A percentile compares a stretch with the other conserved stretches of the same genome.
Conservation (phyloP, 148 eudicot species). For the Linanthus parryae region DNA sequence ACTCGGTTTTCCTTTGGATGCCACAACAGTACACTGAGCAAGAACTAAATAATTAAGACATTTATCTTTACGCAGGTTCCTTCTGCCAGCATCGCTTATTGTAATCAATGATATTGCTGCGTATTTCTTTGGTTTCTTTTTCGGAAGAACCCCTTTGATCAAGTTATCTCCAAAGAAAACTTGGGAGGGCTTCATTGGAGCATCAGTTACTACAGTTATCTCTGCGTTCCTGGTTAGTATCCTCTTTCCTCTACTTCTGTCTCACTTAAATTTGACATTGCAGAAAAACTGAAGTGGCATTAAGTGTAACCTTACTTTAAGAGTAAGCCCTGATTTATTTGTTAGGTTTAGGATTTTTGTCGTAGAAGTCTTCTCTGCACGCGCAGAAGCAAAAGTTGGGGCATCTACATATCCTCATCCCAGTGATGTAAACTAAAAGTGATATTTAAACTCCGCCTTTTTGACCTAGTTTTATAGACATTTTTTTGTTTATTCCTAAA, state of each 20-base stretch:
- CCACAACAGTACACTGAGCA: not conserved
- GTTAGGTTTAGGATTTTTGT: too few species aligned
- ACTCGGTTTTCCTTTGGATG: not conserved
- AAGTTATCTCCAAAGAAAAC: constrained; percentile 97
- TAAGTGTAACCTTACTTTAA: too few species aligned
- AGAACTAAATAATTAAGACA: not conserved
- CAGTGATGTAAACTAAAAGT: too few species aligned
- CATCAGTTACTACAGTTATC: constrained; percentile 75
- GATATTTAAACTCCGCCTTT: too few species aligned
- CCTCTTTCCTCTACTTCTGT: not conserved
- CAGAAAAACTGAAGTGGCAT: constrained; percentile 11
- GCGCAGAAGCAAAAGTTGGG: too few species aligned
- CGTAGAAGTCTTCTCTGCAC: too few species aligned
- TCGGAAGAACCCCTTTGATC: constrained; percentile 93
- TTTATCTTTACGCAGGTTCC: constrained; percentile 65
- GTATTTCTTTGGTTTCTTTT: constrained; percentile 89
- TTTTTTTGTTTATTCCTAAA: too few species aligned
- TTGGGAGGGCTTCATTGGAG: constrained; percentile 98
- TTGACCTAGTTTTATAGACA: too few species aligned
- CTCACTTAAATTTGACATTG: not conserved
- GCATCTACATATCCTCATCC: too few species aligned
- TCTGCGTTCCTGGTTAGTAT: constrained; percentile 79
- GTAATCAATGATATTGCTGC: constrained; percentile 96
- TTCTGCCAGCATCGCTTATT: constrained; percentile 96
- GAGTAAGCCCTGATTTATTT: too few species aligned